Evolutionary conservation across 352 stramenopile species (phyloP).

Genomic region (Phytophthora quininea): DNA sequence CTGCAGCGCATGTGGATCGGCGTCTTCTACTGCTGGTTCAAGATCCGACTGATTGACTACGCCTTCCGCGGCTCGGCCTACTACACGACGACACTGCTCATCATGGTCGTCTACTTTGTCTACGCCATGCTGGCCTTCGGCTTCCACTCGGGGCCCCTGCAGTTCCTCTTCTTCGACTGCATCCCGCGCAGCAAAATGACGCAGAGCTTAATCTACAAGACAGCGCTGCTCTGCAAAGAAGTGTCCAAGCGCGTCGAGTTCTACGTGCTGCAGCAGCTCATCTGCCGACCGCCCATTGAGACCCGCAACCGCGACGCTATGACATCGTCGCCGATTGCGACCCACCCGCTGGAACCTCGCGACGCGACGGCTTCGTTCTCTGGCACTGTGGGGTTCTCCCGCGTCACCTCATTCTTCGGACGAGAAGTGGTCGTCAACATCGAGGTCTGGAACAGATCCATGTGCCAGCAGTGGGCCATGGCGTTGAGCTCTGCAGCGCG

Average conservation of each 20-base stretch:
- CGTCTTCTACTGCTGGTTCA: constrained; percentile 74
- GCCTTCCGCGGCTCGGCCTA: constrained; percentile 80
- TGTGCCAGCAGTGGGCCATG: constrained; percentile 53
- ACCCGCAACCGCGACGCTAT: constrained; percentile 38
- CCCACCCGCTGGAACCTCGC: constrained; percentile 27
- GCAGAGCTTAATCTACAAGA: constrained; percentile 51
- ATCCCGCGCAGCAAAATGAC: constrained; percentile 64
- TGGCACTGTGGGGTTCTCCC: constrained; percentile 30
- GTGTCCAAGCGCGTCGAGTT: constrained; percentile 52
- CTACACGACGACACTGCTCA: constrained; percentile 62
- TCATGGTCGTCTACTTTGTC: constrained; percentile 72
- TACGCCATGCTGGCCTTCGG: constrained; percentile 72
- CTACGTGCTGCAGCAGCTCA: constrained; percentile 62
- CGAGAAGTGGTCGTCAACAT: constrained; percentile 66
- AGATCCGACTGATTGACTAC: constrained; percentile 84
- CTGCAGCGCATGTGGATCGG: constrained; percentile 72
- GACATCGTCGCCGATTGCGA: constrained; percentile 33
- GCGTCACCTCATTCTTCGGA: constrained; percentile 63
- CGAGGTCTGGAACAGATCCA: constrained; percentile 69
- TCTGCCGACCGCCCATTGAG: constrained; percentile 48
- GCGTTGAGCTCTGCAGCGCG: constrained; percentile 31
- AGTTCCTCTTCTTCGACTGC: constrained; percentile 83
- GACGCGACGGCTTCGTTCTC: constrained; percentile 10
- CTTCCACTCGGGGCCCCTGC: constrained; percentile 78
- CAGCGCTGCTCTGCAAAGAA: constrained; percentile 40